Percentiles rank a stretch among this genome's conserved stretches.
These are phyloP conservation scores for Ophiocytium majus DNA, from an alignment of 352 stramenopile species.

Conservation along the genomic window DNA sequence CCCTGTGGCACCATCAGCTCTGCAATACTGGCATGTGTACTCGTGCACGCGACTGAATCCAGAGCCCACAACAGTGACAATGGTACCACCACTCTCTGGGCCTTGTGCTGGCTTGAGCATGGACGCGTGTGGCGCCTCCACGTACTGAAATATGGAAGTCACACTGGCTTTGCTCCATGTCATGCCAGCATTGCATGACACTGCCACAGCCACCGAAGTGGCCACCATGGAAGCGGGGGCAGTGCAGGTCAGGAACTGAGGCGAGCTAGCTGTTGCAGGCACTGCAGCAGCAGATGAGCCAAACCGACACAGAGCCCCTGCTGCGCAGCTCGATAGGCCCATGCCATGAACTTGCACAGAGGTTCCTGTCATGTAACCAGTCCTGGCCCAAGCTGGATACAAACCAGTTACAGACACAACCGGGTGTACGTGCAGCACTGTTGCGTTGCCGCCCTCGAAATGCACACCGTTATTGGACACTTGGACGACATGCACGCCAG, in stretches of 20 bases:
- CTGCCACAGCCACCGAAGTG: not conserved
- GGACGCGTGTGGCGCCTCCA: not conserved
- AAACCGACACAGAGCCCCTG: not conserved
- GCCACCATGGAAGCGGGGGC: not conserved
- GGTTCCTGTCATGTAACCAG: not conserved
- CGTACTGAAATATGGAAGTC: not conserved
- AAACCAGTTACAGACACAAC: not conserved
- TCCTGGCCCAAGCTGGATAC: not conserved
- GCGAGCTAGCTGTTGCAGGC: not conserved
- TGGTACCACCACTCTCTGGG: not conserved
- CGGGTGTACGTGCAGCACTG: not conserved
- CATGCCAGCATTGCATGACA: not conserved
- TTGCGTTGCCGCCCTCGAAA: not conserved
- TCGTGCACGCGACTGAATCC: not conserved
- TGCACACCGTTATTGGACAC: conserved; percentile 12
- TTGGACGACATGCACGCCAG: not conserved
- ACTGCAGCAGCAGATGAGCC: not conserved
- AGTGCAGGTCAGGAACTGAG: not conserved
- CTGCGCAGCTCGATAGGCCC: not conserved
- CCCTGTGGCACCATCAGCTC: not conserved
- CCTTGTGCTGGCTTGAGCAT: not conserved
- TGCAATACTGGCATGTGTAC: not conserved
- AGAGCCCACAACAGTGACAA: not conserved
- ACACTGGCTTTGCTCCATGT: not conserved
- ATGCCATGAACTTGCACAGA: not conserved